Percentiles rank a stretch among this genome's conserved stretches.
Evolutionary conservation across 2,329 filamentous ascomycete genomes (phyloP).

Genomic region (Beauveria sp.): DNA sequence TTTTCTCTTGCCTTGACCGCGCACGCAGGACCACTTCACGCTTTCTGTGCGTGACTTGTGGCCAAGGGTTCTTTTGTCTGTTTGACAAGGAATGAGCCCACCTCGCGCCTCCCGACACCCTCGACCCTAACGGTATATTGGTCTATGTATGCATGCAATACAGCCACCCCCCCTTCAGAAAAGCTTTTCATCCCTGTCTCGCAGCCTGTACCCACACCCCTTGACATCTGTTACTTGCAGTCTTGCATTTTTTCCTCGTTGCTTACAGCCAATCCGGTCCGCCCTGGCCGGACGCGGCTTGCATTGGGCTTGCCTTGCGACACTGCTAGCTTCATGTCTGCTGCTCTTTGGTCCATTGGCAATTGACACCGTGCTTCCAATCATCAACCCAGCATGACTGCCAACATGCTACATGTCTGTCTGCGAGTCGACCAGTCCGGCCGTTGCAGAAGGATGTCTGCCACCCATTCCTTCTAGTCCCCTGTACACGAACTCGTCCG

Average conservation of each 20-base stretch:
- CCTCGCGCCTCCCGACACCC: constrained; percentile 14
- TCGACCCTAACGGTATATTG: constrained; percentile 22
- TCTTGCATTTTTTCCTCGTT: not conserved
- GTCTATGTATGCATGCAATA: constrained; percentile 24
- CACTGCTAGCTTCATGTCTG: not conserved
- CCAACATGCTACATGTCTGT: not conserved
- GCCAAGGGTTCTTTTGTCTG: constrained; percentile 8
- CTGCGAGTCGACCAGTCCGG: not conserved
- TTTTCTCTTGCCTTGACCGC: not conserved
- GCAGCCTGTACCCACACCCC: not conserved
- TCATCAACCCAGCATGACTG: not conserved
- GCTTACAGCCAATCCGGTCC: constrained; percentile 1
- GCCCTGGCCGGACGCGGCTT: constrained; percentile 6
- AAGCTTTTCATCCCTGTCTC: constrained; percentile 15
- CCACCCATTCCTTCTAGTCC: not conserved
- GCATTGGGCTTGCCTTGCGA: constrained; percentile 8
- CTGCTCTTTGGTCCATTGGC: not conserved
- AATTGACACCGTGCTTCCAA: not conserved
- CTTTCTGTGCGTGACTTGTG: constrained; percentile 2
- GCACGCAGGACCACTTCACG: not conserved
- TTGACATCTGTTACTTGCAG: constrained; percentile 15
- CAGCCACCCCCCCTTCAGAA: constrained; percentile 16
- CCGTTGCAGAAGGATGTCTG: not conserved
- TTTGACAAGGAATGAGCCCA: constrained; percentile 3
- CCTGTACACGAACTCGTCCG: not conserved